Base-by-base conservation (phyloP, 208 protist genomes). In the Leishmania turanica region DNA sequence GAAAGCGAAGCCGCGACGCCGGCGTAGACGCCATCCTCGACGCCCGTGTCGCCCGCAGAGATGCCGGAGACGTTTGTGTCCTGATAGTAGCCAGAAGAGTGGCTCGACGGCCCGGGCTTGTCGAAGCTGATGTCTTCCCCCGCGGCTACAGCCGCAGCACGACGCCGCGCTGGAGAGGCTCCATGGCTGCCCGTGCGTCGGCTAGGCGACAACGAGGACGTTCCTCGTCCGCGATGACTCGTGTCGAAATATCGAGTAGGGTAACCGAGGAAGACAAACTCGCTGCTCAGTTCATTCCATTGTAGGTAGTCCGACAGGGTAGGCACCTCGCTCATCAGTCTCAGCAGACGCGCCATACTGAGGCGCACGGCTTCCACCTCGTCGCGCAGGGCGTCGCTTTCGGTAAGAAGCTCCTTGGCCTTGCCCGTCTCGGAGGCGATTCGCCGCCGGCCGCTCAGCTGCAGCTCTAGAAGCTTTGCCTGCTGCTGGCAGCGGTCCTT, bases 1-100 rank as follows among this genome's bases (percentile, higher is more conserved):
- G 94, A 92, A 70, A 87, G 78, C 58, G 88, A 78, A 31, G 87
- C 77, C 1, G 84, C 83, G 1, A 84, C 75, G 56, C 94, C 94
- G 24, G 86, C 88, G 82, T 97, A 97, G 58, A 97, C 85, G 27
- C 94, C 94, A 75, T 96, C 91, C 53, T 93, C 91, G 24, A 97
- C 87, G 45, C 94, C 94, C 6, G 94, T 97, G 58, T 81, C 82
- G 0, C 54, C 64, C 34, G 53, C n/a, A 27, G 77, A 85, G 15
- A 65, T 47, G 45, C 72, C 56, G 34, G 82, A 82, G n/a, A 85
- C 2, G 53, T 78, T 85, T 37, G 70, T 65, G 56, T 85, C 82
- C 19, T 79, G 82, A 47, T 79, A 81, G 77, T 79, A 81, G 21
- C 60, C 34, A 15, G 77, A 58, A 49, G 72, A 69, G 27, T 31